These are phyloP conservation scores for Ramaria rubella DNA, from an alignment of 768 basidiomycete species.

Conservation along the genomic window DNA sequence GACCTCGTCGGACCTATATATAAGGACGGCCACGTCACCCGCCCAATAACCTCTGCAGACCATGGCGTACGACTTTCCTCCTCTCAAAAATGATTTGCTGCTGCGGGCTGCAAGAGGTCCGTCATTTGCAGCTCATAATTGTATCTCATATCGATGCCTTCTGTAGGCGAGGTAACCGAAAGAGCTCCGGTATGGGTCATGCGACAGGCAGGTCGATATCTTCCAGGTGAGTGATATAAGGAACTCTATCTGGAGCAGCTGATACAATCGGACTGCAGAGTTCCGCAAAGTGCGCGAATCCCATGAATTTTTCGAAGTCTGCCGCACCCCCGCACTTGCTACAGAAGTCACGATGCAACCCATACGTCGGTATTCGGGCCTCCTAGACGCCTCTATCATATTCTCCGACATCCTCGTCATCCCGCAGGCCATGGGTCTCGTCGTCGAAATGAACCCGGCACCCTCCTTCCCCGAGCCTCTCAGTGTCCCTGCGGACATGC, in stretches of 20 bases:
- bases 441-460: conserved; percentile 88
- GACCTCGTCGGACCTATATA: neutral
- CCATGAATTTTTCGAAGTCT: conserved; percentile 94
- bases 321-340: conserved; percentile 85
- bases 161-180: conserved; percentile 72
- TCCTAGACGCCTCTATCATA: conserved; percentile 94
- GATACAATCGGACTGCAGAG: conserved; percentile 43
- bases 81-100: conserved; percentile 80
- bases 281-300: conserved; percentile 79
- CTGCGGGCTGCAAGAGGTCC: conserved; percentile 80
- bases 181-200: conserved; percentile 98
- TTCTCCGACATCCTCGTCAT: conserved; percentile 98
- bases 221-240: conserved; percentile 63
- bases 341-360: conserved; percentile 90
- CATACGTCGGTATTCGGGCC: conserved; percentile 76
- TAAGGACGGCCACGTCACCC: neutral
- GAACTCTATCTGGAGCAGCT: neutral
- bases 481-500: conserved; percentile 64
- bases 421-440: conserved; percentile 97
- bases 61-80: conserved; percentile 43
- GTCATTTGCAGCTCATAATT: conserved; percentile 2
- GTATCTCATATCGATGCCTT: neutral
- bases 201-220: conserved; percentile 93
- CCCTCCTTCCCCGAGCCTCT: conserved; percentile 88
- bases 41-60: neutral